Base-by-base conservation (phyloP, 495 filamentous ascomycete species). In the Penicillium coprophilum region DNA sequence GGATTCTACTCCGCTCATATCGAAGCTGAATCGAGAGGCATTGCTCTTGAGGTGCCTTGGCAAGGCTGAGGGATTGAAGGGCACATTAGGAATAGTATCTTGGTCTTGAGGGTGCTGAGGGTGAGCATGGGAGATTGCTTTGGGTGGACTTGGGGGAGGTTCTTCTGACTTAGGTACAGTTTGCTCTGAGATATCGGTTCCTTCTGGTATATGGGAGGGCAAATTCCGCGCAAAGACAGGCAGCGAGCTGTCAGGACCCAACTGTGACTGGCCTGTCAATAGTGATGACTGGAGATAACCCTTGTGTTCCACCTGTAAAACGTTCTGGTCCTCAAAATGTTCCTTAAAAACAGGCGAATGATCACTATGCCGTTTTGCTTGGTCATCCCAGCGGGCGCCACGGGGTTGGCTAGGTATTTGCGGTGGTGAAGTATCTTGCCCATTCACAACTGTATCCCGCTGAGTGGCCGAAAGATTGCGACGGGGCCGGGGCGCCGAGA, bases 21-120 rank as follows among this genome's bases (percentile, higher is more conserved):
- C 91, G 63, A 97, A 97, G 65, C 91, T 95, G 61, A 97, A 96
- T 10, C 92, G 78, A 3, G 90, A 95, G 0, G 91, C 88, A 50
- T 87, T 93, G 68, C 90, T 93, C 60, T 88, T 92, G 68, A 92
- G 85, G 68, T 92, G 90, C 60, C 78, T 87, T 0, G 89, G 88
- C 36, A 81, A 47, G 6, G 66, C 78, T 30, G 72, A 68, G 32
- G 65, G 64, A n/a, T 70, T 68, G 17, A 71, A 72, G 0, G 72
- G 65, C 66, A 73, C 60, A 68, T 77, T 56, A 56, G 75, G 67
- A 59, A 74, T 66, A 0, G 62, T 68, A 59, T 76, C 75, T 48
- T 59, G 57, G 20, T 75, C 77, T 62, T 56, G 70, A 38, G 49
- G 60, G 17, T 40, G 39, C 10, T 50, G 9, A 0, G 67, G 53